Evolutionary conservation across 2,329 filamentous ascomycete genomes (phyloP), one percentile per base, ranked within the genome.

Genomic region (Zalaria sp.): DNA sequence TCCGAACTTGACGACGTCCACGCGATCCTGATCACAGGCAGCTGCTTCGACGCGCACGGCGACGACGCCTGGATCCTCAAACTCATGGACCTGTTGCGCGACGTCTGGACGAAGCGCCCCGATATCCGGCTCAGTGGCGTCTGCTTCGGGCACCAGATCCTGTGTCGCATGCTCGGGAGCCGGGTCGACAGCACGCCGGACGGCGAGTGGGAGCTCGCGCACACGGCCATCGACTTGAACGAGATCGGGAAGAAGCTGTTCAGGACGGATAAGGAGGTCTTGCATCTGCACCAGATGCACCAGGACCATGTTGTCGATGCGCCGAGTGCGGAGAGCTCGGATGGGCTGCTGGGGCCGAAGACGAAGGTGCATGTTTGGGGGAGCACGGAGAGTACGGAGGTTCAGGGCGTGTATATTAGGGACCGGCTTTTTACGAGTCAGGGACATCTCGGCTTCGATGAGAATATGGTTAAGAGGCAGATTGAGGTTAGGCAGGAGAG

Each of bases 301-400:
- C 58, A 66, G 41, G 66, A 69, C 44, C 58, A 65, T 43, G 65
- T 68, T 4, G 53, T 58, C 0, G 49, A 53, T 7, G 44, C 57
- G 4, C 62, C 63, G 0, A 56, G 54, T 1, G 41, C 47, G 1
- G 39, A 51, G 34, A 58, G 40, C 4, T 50, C 55, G 1, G 45
- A 47, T 1, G 40, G 28, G 4, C 52, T 72, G 25, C 55, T 73
- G 0, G n/a, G 46, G 1, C 43, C 57, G 0, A 60, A 56, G 3
- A 60, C 63, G 0, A 61, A 65, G 31, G 63, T 77, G 1, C 61
- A 72, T 28, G 63, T 73, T 35, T 69, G 66, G 65, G 67, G 63
- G 2, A 59, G 53, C 18, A 64, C 60, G n/a, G 61, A 63, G 5
- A 62, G 66, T 43, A 68, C 64, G 0, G 51, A 55, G 6, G 57